Evolutionary conservation across 2,329 filamentous ascomycete species (phyloP).

Genomic region (Aureobasidium sp.): DNA sequence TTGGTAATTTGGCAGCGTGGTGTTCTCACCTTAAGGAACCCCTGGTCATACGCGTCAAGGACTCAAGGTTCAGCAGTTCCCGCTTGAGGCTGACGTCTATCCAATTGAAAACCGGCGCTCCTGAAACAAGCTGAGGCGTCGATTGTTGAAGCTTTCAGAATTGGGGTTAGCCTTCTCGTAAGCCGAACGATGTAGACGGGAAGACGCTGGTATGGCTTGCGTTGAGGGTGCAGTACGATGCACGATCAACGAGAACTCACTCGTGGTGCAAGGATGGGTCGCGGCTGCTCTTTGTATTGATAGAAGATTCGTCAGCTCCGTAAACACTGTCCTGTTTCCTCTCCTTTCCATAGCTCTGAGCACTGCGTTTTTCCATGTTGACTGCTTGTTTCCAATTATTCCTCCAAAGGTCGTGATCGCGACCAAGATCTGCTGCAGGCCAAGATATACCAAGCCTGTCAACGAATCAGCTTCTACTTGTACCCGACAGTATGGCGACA

Average conservation of each 20-base stretch:
- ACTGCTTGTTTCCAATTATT: slow-evolving; percentile 1
- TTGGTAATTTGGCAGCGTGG: neutral
- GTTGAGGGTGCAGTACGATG: neutral
- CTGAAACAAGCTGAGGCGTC: neutral
- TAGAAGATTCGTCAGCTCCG: slow-evolving; percentile 1
- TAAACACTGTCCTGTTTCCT: neutral
- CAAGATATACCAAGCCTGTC: slow-evolving; percentile 10
- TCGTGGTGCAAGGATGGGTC: neutral
- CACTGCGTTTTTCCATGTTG: neutral
- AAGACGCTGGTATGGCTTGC: neutral
- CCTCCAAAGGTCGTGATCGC: neutral
- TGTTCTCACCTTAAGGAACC: too few species aligned
- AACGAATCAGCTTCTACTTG: neutral
- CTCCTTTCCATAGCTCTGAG: neutral
- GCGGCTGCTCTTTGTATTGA: neutral
- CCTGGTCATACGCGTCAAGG: neutral
- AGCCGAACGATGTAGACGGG: neutral
- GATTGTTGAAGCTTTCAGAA: neutral
- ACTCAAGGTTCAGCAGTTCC: neutral
- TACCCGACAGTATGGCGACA: neutral
- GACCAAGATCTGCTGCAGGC: neutral
- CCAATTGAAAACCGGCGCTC: neutral
- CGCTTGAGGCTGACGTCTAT: neutral
- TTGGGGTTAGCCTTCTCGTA: neutral
- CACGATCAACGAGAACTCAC: neutral